phyloP scores from a whole-genome alignment of 805 yeast species.

The Ogataea paradorogensis region DNA sequence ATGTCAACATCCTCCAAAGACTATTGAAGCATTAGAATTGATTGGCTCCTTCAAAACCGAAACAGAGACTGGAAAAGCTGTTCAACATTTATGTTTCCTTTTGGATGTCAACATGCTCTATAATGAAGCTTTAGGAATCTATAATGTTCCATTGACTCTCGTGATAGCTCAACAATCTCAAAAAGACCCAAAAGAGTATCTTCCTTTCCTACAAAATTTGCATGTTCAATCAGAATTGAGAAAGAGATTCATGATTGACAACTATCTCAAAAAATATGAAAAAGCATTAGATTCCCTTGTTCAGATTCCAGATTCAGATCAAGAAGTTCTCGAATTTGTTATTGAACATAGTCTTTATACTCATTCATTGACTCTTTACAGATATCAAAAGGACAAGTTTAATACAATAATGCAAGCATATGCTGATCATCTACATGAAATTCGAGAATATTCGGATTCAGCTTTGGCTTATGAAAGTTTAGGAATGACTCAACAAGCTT shows the following conservation, averaged over 20 bases:
- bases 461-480: constrained; percentile 76
- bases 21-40: constrained; percentile 66
- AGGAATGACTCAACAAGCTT: constrained; percentile 53
- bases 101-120: constrained; percentile 86
- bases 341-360: constrained; percentile 67
- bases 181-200: constrained; percentile 94
- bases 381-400: constrained; percentile 53
- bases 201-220: constrained; percentile 84
- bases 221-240: constrained; percentile 66
- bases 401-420: constrained; percentile 53
- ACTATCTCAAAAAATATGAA: constrained; percentile 61
- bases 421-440: constrained; percentile 59
- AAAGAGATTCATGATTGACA: constrained; percentile 74
- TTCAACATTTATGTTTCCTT: constrained; percentile 84
- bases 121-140: constrained; percentile 73
- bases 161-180: constrained; percentile 93
- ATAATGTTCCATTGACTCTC: constrained; percentile 77
- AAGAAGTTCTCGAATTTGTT: constrained; percentile 68
- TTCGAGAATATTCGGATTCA: constrained; percentile 66
- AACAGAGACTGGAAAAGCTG: constrained; percentile 52
- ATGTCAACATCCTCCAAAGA: constrained; percentile 84
- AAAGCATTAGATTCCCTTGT: constrained; percentile 68
- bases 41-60: constrained; percentile 51
- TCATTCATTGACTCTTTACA: constrained; percentile 61
- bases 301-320: constrained; percentile 43